These are phyloP conservation scores for Amanita subjunquillea DNA, from an alignment of 768 basidiomycete species.

Conservation along the genomic window DNA sequence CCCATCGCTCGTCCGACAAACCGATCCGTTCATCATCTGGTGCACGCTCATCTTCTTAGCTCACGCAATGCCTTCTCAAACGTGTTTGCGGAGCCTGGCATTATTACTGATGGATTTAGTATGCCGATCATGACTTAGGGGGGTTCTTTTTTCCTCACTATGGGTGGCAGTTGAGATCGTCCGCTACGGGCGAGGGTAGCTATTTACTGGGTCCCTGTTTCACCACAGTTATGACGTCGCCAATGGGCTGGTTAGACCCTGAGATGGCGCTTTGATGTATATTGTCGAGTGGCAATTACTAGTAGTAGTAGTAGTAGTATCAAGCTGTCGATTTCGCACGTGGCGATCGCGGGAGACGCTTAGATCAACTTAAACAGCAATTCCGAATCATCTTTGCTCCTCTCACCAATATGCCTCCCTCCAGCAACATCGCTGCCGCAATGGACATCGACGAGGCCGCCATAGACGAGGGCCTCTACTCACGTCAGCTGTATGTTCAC, in stretches of 20 bases:
- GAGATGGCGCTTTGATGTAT: neutral
- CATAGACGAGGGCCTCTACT: constrained; percentile 91
- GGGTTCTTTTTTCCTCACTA: neutral
- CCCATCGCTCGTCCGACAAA: constrained; percentile 4
- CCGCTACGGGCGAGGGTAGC: neutral
- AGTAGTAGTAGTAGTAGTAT: too few species aligned
- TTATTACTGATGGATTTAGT: neutral
- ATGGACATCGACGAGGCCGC: constrained; percentile 85
- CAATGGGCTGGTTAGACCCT: neutral
- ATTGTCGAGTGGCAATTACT: neutral
- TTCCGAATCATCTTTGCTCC: constrained; percentile 5
- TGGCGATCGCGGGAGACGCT: constrained; percentile 7
- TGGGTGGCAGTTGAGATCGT: neutral
- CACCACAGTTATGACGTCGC: neutral
- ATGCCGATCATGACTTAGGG: neutral
- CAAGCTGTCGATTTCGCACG: neutral
- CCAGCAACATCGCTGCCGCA: constrained; percentile 29
- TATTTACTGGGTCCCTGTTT: neutral
- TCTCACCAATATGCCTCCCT: constrained; percentile 23
- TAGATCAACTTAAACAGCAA: constrained; percentile 9
- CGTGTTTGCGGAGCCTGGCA: neutral
- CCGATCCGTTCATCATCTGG: neutral
- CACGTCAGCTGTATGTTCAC: constrained; percentile 74
- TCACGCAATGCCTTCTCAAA: neutral
- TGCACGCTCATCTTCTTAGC: neutral